Conservation (phyloP, 345 rosid genomes). For the Brassica carinata region DNA sequence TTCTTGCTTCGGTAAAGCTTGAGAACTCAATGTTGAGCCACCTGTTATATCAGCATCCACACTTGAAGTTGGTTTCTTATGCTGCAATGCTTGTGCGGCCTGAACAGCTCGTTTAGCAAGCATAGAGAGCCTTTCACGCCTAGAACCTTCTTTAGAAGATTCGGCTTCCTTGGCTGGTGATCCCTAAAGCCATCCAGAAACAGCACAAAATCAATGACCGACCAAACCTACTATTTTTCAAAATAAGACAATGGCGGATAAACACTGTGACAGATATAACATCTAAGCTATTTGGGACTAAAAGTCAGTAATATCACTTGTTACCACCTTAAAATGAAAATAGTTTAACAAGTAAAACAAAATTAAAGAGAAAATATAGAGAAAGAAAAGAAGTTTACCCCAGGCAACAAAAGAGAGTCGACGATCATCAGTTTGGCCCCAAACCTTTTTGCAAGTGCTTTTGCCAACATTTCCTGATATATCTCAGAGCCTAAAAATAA, state of each 20-base stretch:
- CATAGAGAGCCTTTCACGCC: slow-evolving; percentile 66
- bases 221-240: slow-evolving; percentile 1
- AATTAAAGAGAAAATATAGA: not conserved
- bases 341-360: not conserved
- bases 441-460: slow-evolving; percentile 87
- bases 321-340: slow-evolving; percentile 9
- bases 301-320: not conserved
- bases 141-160: slow-evolving; percentile 64
- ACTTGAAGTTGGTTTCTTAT: slow-evolving; percentile 87
- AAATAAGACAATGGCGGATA: not conserved
- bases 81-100: slow-evolving; percentile 62
- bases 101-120: slow-evolving; percentile 59
- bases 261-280: not conserved
- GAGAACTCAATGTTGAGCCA: slow-evolving; percentile 72
- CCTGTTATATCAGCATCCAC: slow-evolving; percentile 94
- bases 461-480: slow-evolving; percentile 87
- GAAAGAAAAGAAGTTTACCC: slow-evolving; percentile 61
- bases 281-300: slow-evolving; percentile 1
- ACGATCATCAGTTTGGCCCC: slow-evolving; percentile 81
- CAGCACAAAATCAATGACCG: slow-evolving; percentile 14
- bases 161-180: slow-evolving; percentile 68
- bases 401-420: slow-evolving; percentile 88
- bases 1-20: slow-evolving; percentile 82
- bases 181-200: slow-evolving; percentile 55
- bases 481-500: slow-evolving; percentile 80